phyloP scores from a whole-genome alignment of 352 stramenopile species.

The Phytophthora vignae region DNA sequence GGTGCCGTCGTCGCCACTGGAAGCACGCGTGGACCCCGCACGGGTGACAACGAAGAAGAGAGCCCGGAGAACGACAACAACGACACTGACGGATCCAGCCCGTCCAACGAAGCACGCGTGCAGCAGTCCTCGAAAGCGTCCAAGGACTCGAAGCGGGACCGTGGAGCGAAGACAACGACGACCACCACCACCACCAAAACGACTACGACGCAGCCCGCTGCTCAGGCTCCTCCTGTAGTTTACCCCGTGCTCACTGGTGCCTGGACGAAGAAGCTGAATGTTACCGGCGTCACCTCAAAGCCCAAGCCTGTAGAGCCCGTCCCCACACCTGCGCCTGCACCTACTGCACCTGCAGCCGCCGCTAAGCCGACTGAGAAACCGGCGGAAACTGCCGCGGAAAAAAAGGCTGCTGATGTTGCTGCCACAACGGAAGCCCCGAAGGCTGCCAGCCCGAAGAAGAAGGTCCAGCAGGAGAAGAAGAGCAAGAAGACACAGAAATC shows the following conservation, averaged over 20 bases:
- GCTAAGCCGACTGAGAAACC: constrained; percentile 15
- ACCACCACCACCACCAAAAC: constrained; percentile 32
- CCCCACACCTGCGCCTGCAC: constrained; percentile 20
- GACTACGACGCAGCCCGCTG: constrained; percentile 41
- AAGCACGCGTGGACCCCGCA: constrained; percentile 38
- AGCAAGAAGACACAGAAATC: constrained; percentile 45
- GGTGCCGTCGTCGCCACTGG: constrained; percentile 29
- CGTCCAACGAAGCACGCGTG: constrained; percentile 34
- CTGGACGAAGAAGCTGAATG: constrained; percentile 80
- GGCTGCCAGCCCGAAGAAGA: constrained; percentile 56
- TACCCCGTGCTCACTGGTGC: constrained; percentile 69
- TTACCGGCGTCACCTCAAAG: constrained; percentile 44
- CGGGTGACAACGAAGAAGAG: constrained; percentile 57
- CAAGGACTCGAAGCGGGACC: constrained; percentile 62
- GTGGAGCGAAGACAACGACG: constrained; percentile 43
- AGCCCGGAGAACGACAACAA: constrained; percentile 53
- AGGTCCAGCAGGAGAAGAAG: constrained; percentile 52
- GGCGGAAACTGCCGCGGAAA: constrained; percentile 11
- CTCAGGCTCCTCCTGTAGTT: constrained; percentile 53
- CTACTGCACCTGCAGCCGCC: constrained; percentile 12
- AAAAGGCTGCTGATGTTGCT: constrained; percentile 20
- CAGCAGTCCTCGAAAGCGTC: constrained; percentile 35
- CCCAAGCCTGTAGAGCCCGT: constrained; percentile 44
- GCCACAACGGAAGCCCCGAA: constrained; percentile 26
- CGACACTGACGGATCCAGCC: constrained; percentile 36